Evolutionary conservation across 768 basidiomycete species (phyloP).

Genomic region (Boletellus ananiceps): DNA sequence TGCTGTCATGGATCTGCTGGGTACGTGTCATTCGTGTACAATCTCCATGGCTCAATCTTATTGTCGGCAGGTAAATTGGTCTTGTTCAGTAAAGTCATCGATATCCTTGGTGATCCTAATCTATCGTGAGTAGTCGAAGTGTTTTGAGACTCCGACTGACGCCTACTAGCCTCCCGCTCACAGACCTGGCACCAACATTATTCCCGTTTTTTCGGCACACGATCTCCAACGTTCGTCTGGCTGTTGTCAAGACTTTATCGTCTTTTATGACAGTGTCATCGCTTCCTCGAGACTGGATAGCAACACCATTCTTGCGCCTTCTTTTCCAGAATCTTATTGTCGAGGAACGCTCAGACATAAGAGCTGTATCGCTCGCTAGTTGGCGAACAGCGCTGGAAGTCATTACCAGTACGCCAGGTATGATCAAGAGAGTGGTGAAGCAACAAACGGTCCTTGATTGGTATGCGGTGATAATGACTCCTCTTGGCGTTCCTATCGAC

Average conservation of each 20-base stretch:
- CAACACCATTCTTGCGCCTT: conserved; percentile 69
- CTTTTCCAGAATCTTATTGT: conserved; percentile 92
- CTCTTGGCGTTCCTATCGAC: conserved; percentile 77
- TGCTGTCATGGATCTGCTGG: conserved; percentile 95
- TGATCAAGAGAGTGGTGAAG: conserved; percentile 50
- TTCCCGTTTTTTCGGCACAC: conserved; percentile 98
- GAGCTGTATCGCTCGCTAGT: conserved; percentile 62
- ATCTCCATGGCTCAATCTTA: conserved; percentile 2
- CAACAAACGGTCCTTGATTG: conserved; percentile 70
- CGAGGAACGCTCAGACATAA: conserved; percentile 85
- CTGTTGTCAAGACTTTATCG: conserved; percentile 84
- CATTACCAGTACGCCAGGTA: conserved; percentile 40
- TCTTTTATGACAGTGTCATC: conserved; percentile 79
- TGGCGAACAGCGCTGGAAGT: conserved; percentile 72
- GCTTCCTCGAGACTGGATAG: conserved; percentile 78
- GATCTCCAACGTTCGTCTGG: conserved; percentile 85
- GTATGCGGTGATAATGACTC: conserved; percentile 88
- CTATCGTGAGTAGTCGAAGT: conserved; percentile 55
- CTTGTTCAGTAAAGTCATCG: conserved; percentile 70
- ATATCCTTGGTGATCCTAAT: conserved; percentile 62
- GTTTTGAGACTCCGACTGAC: conserved; percentile 3
- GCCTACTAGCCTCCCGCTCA: conserved; percentile 61
- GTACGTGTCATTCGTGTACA: conserved; percentile 37
- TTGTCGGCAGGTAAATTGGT: conserved; percentile 68
- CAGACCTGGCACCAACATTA: conserved; percentile 77